These are phyloP conservation scores for Mucor saturninus DNA, from an alignment of 371 early-diverging fungal species.

Conservation along the genomic window DNA sequence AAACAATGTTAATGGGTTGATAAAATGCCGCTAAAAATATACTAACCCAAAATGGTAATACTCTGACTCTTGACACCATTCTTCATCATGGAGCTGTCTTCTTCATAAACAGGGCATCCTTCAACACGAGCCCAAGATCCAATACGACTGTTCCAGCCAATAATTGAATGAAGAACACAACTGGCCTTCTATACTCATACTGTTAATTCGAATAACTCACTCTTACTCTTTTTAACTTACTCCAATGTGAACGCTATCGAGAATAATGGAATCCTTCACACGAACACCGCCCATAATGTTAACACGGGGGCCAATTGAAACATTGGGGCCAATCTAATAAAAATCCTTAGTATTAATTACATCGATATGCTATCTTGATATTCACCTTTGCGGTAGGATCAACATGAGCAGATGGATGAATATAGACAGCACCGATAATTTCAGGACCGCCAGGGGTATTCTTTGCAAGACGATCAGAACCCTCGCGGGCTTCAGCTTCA, in stretches of 20 bases:
- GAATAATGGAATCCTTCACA: slow-evolving; percentile 91
- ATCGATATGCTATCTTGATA: too few relatives aligned
- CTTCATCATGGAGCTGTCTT: slow-evolving; percentile 70
- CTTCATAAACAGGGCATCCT: slow-evolving; percentile 75
- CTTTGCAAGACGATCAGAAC: slow-evolving; percentile 70
- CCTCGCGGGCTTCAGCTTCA: slow-evolving; percentile 70
- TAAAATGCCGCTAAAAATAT: background rate
- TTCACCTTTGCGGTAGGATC: slow-evolving; percentile 90
- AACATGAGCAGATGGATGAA: slow-evolving; percentile 92
- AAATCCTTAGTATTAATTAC: background rate
- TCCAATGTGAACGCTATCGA: slow-evolving; percentile 94
- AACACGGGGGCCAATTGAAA: slow-evolving; percentile 93
- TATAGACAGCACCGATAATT: slow-evolving; percentile 89
- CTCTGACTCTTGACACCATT: slow-evolving; percentile 92
- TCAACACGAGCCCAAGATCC: slow-evolving; percentile 95
- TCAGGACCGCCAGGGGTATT: slow-evolving; percentile 67
- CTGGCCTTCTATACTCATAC: slow-evolving; percentile 50
- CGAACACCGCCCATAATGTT: slow-evolving; percentile 95
- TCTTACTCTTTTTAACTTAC: slow-evolving; percentile 49
- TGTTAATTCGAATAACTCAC: background rate
- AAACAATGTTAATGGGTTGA: slow-evolving; percentile 49
- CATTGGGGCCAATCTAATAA: slow-evolving; percentile 90
- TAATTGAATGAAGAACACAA: slow-evolving; percentile 89
- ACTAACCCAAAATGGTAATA: slow-evolving; percentile 75
- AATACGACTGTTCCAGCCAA: slow-evolving; percentile 95